Base-by-base conservation (phyloP, 2,329 filamentous ascomycete species). In the Exophiala sideris region DNA sequence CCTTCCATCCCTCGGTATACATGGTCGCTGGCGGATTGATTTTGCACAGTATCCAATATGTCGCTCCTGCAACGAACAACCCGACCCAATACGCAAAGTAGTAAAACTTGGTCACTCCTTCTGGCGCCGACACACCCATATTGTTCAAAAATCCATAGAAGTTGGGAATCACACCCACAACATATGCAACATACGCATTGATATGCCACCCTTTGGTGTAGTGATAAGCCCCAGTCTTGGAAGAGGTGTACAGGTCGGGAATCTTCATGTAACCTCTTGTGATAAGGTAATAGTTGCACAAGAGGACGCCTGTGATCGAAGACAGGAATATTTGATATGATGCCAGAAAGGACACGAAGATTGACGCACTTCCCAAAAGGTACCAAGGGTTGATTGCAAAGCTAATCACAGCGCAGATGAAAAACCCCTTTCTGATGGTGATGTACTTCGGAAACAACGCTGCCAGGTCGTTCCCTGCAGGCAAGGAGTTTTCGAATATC, bases 361-460 rank as follows among this genome's bases (percentile, higher is more conserved):
- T 67, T 14, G 62, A 62, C 0, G 73, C 72, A n/a, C 49, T 53
- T 11, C 53, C 51, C 32, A 95, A 81, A 0, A 96, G 79, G 56
- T 88, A 88, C 82, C 73, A 75, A 64, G 91, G 91, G 68, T 89
- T 94, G 82, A 96, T 95, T 57, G 84, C 87, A 9, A 96, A 77
- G 49, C 89, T 90, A 50, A 95, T 76, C 1, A 79, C 69, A 0
- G 91, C 91, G 66, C 89, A 95, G 58, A 96, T 81, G 68, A 95
- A 96, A 10, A 51, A 41, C 7, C 48, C 89, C n/a, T 36, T 34
- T 9, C 54, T 35, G 36, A 57, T 54, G 14, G 35, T 54, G 35
- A 57, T 50, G 36, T 50, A 61, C 18, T 50, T 54, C 14, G 58
- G 58, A 14, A 59, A 40, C 16, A 61, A 42, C 8, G 58, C 58